Base-by-base conservation (phyloP, 441 rosid species). In the Brassica hybrid region DNA sequence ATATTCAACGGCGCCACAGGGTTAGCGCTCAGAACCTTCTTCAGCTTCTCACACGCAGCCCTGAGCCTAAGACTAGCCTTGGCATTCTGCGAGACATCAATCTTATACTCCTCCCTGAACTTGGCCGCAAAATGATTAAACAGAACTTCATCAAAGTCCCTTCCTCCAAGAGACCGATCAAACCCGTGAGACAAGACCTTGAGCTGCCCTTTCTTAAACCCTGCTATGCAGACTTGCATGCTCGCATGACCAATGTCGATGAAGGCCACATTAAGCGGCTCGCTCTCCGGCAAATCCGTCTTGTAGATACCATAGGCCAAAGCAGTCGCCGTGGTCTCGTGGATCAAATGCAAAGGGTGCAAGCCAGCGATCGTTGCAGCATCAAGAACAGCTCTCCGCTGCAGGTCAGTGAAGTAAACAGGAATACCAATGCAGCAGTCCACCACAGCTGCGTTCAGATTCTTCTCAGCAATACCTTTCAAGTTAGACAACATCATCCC, bases 281-380 rank as follows among this genome's bases (percentile, higher is more conserved):
- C 99, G 72, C 56, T 92, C 81, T 94, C 98, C 5, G 97, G 94
- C 73, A 96, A 80, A 81, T 96, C 99, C 0, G 97, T 96, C 86
- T 96, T 96, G 69, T 96, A 96, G 38, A 96, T 92, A 57, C 99
- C 99, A 85, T 96, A 96, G 1, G 97, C 98, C 87, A 96, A 80
- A 32, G 98, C 98, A 11, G 99, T 96, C 1, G 98, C 98, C 0
- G 98, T 90, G 0, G 97, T 94, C 81, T 96, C 99, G 73, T 94
- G 98, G 74, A 96, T 61, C 87, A 96, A 76, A 11, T 83, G 94
- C 52, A 96, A 85, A 1, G 99, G 99, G 74, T 86, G 97, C 80
- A 96, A 83, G 41, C 98, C 99, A 3, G 99, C 99, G 81, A 96
- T 92, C n/a, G 87, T 90, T 5, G 99, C 98, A n/a, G 98, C 99